phyloP scores from a whole-genome alignment of 768 basidiomycete genomes.

The Pulveroboletus sp. region DNA sequence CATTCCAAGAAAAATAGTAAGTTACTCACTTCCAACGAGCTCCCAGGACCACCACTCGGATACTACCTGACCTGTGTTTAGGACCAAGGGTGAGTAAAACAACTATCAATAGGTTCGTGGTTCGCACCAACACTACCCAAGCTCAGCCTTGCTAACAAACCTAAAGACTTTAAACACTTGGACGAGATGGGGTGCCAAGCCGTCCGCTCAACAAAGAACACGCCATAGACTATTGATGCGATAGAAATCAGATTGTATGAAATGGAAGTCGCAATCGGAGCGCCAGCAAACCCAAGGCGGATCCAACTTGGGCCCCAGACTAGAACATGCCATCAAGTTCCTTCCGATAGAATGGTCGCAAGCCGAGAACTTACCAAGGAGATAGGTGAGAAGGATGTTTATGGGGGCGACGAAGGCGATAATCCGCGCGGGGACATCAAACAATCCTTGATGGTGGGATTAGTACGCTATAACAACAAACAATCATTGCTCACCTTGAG shows the following conservation, averaged over 20 bases:
- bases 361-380: slow-evolving; percentile 54
- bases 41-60: slow-evolving; percentile 99
- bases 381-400: slow-evolving; percentile 79
- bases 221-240: slow-evolving; percentile 58
- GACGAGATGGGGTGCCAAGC: slow-evolving; percentile 84
- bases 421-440: slow-evolving; percentile 82
- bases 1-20: neutral
- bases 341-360: neutral
- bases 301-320: slow-evolving; percentile 87
- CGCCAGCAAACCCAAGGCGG: slow-evolving; percentile 87
- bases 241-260: slow-evolving; percentile 81
- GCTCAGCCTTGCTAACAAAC: slow-evolving; percentile 70
- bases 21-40: slow-evolving; percentile 50
- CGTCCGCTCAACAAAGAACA: slow-evolving; percentile 60
- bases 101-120: neutral
- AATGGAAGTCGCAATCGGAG: slow-evolving; percentile 84
- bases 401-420: slow-evolving; percentile 79
- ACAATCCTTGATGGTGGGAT: slow-evolving; percentile 52
- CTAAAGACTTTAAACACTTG: slow-evolving; percentile 63
- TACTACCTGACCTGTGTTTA: slow-evolving; percentile 61
- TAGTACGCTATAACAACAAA: slow-evolving; percentile 17
- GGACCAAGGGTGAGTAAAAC: neutral
- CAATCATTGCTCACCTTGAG: slow-evolving; percentile 60
- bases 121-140: slow-evolving; percentile 70
- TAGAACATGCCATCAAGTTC: slow-evolving; percentile 55